phyloP scores from a whole-genome alignment of 805 yeast genomes.

The Candida railenensis region DNA sequence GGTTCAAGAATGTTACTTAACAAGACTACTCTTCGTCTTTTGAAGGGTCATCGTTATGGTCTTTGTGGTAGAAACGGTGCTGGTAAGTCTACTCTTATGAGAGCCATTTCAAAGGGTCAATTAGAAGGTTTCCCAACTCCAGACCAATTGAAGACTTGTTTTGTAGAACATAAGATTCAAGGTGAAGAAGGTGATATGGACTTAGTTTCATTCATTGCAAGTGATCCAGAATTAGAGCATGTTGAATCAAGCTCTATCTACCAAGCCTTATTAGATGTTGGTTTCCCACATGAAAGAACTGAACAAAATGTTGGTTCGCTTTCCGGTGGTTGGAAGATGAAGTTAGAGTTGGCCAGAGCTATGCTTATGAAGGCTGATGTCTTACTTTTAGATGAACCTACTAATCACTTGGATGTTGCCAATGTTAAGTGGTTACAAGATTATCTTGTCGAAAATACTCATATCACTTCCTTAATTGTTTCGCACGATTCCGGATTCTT shows the following conservation, averaged over 20 bases:
- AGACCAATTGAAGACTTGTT: constrained; percentile 84
- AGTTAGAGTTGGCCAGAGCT: constrained; percentile 96
- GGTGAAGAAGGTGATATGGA: constrained; percentile 92
- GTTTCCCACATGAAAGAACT: constrained; percentile 88
- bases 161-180: constrained; percentile 95
- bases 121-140: constrained; percentile 96
- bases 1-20: constrained; percentile 96
- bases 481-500: constrained; percentile 97
- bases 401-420: constrained; percentile 93
- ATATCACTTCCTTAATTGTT: constrained; percentile 91
- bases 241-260: constrained; percentile 73
- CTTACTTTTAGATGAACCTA: constrained; percentile 93
- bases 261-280: constrained; percentile 76
- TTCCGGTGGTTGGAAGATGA: constrained; percentile 99
- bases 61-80: constrained; percentile 98
- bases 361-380: constrained; percentile 98
- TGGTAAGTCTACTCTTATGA: constrained; percentile 96
- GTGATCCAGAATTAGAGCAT: constrained; percentile 74
- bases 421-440: constrained; percentile 95
- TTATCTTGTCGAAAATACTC: constrained; percentile 75
- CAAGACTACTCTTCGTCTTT: constrained; percentile 82
- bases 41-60: constrained; percentile 97
- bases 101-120: constrained; percentile 95
- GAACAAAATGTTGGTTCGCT: constrained; percentile 89
- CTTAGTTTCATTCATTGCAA: constrained; percentile 80